These are phyloP conservation scores for Ustilago shanxiensis DNA, from an alignment of 1,284 basidiomycete genomes.

Conservation along the genomic window DNA sequence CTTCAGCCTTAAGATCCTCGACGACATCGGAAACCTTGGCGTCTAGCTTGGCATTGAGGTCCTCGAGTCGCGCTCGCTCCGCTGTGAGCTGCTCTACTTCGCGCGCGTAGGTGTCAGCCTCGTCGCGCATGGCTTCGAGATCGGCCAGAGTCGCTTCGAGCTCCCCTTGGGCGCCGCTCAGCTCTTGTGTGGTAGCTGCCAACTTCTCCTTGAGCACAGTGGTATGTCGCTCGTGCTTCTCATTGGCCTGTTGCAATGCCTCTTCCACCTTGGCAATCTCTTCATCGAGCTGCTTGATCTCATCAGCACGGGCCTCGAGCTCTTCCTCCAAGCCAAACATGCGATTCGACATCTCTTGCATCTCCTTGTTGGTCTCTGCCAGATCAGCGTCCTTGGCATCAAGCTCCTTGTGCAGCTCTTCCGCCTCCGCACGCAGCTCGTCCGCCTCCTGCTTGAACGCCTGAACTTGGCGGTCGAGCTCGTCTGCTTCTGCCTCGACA, in stretches of 20 bases:
- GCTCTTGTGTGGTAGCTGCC: conserved; percentile 28
- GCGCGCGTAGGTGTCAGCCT: conserved; percentile 45
- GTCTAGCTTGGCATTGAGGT: conserved; percentile 60
- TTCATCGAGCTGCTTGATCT: conserved; percentile 73
- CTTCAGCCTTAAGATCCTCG: conserved; percentile 71
- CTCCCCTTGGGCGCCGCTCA: conserved; percentile 36
- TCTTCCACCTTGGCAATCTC: conserved; percentile 78
- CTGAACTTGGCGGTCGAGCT: conserved; percentile 51
- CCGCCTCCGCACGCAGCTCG: conserved; percentile 44
- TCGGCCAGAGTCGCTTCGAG: conserved; percentile 48
- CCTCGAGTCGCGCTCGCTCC: conserved; percentile 48
- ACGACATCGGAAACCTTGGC: conserved; percentile 68
- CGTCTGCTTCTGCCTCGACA: conserved; percentile 50
- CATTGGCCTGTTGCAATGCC: conserved; percentile 75
- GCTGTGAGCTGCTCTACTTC: conserved; percentile 51
- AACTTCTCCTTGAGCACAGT: conserved; percentile 54
- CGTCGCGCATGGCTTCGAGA: conserved; percentile 55
- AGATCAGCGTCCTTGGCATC: conserved; percentile 70
- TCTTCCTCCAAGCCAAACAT: conserved; percentile 55
- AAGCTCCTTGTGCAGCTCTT: conserved; percentile 49
- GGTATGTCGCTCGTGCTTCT: conserved; percentile 57
- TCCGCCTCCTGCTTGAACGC: conserved; percentile 66
- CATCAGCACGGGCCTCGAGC: conserved; percentile 52
- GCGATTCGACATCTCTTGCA: conserved; percentile 72
- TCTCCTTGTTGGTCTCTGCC: conserved; percentile 74